Percentiles rank a stretch among this genome's conserved stretches.
These are phyloP conservation scores for Crithidia acanthocephali DNA, from an alignment of 208 protist species.

Conservation along the genomic window DNA sequence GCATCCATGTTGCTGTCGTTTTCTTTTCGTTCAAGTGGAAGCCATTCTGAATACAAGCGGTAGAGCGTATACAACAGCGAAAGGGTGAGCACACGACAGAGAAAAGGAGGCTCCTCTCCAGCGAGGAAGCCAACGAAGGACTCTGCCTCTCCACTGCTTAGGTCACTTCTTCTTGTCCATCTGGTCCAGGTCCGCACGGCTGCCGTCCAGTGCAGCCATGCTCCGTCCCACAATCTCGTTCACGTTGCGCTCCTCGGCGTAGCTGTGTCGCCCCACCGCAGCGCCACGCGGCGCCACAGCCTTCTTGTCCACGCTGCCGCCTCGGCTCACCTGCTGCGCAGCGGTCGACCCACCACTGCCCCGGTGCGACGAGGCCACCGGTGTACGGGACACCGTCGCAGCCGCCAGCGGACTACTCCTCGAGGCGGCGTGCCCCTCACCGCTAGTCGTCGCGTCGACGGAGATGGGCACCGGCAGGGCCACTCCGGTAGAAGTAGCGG, in stretches of 20 bases:
- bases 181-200: conserved; percentile 6
- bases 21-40: neutral
- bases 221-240: conserved; percentile 46
- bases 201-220: conserved; percentile 39
- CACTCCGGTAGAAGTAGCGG: neutral
- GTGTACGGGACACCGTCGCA: neutral
- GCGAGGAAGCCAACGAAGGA: no score
- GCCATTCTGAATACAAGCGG: neutral
- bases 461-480: neutral
- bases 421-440: neutral
- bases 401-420: neutral
- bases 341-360: neutral
- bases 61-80: neutral
- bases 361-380: neutral
- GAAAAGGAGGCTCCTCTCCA: no score
- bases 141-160: neutral
- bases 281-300: neutral
- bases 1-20: no score
- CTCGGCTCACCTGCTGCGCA: neutral
- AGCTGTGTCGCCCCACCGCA: neutral
- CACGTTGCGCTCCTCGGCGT: conserved; percentile 35
- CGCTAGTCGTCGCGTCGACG: neutral
- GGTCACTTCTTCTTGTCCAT: neutral
- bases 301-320: neutral
- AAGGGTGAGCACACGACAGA: no score